A percentile compares a stretch with the other conserved stretches of the same genome.
These are phyloP conservation scores for Arthrinium puccinioides DNA, from an alignment of 2,329 filamentous ascomycete species.

Conservation along the genomic window DNA sequence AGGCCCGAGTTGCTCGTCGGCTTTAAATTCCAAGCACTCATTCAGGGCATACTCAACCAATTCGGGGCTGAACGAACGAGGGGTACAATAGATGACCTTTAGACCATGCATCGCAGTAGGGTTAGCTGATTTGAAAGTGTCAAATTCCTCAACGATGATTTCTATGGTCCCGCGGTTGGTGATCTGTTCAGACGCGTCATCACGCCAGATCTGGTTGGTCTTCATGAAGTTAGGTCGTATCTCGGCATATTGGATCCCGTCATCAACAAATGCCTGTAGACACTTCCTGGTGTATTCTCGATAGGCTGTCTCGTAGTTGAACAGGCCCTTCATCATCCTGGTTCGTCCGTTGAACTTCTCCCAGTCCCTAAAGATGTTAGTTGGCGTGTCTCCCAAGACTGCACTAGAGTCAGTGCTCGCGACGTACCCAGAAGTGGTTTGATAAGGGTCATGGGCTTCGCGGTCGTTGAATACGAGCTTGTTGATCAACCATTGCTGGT, in stretches of 20 bases:
- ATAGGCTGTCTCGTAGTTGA: slow-evolving; percentile 51
- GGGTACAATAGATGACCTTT: slow-evolving; percentile 55
- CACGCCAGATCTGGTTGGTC: slow-evolving; percentile 40
- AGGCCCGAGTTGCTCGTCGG: slow-evolving; percentile 30
- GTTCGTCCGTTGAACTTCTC: slow-evolving; percentile 55
- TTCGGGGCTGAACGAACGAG: slow-evolving; percentile 41
- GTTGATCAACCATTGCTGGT: slow-evolving; percentile 44
- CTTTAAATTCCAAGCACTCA: slow-evolving; percentile 48
- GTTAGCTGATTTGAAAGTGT: slow-evolving; percentile 25
- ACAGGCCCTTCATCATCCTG: slow-evolving; percentile 52
- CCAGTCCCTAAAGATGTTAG: too few species aligned
- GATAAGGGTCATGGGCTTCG: slow-evolving; percentile 47
- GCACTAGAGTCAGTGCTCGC: slow-evolving; percentile 27
- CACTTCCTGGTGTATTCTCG: slow-evolving; percentile 45
- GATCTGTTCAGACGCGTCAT: slow-evolving; percentile 37
- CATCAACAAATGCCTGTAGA: slow-evolving; percentile 44
- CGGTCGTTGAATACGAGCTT: slow-evolving; percentile 57
- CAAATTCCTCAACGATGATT: slow-evolving; percentile 40
- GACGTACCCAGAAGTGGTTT: slow-evolving; percentile 45
- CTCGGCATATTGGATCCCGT: slow-evolving; percentile 55
- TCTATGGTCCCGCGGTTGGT: slow-evolving; percentile 43
- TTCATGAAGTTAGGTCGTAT: slow-evolving; percentile 53
- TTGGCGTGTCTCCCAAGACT: too few species aligned
- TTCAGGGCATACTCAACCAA: slow-evolving; percentile 39
- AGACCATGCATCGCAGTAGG: slow-evolving; percentile 28